Evolutionary conservation across 768 basidiomycete genomes (phyloP).

Genomic region (Neoboletus subvelutipes): DNA sequence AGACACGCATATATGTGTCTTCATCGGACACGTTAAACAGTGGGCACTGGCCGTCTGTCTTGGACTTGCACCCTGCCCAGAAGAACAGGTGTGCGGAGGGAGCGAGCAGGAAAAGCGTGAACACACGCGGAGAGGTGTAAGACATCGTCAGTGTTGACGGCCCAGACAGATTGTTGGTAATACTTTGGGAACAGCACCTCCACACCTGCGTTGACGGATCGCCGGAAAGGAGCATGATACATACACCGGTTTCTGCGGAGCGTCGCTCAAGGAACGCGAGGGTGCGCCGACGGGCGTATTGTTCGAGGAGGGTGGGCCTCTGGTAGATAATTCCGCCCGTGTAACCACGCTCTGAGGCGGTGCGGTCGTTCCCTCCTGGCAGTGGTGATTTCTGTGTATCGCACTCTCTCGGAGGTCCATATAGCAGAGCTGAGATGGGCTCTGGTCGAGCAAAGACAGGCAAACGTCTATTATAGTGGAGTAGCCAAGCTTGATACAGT

Average conservation of each 20-base stretch:
- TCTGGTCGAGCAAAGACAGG: background rate
- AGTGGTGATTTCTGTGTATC: no score
- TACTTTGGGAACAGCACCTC: background rate
- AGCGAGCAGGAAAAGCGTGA: background rate
- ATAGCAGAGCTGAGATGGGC: no score
- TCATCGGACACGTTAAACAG: background rate
- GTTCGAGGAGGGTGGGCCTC: background rate
- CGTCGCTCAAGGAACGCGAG: background rate
- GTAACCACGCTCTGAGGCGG: background rate
- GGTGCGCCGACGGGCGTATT: no score
- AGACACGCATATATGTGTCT: background rate
- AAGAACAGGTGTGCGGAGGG: background rate
- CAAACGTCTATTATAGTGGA: background rate
- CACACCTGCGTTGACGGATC: background rate
- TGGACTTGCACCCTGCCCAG: background rate
- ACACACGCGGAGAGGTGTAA: background rate
- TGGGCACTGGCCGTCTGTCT: background rate
- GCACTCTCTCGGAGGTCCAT: background rate
- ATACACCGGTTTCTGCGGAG: background rate
- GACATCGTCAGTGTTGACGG: background rate
- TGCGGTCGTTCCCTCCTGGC: no score
- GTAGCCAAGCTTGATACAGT: background rate
- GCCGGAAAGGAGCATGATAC: background rate
- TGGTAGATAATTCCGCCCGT: background rate
- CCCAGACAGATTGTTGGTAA: background rate